phyloP scores from a whole-genome alignment of 2,329 filamentous ascomycete species.

The Juglanconis sp. region DNA sequence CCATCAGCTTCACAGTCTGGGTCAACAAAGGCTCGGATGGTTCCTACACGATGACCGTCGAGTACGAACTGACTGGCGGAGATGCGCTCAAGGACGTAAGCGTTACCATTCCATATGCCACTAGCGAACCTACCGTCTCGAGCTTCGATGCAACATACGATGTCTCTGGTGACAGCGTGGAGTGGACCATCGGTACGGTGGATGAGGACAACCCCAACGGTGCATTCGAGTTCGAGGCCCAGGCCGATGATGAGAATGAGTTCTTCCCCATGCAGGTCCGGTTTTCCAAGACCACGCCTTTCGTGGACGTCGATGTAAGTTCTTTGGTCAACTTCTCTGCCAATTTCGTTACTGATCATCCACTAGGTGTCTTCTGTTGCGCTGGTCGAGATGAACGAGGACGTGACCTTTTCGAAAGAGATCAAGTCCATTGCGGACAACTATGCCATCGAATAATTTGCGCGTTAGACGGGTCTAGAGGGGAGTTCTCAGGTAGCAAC shows the following conservation, averaged over 20 bases:
- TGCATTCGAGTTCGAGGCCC: conserved; percentile 92
- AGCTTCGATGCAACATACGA: conserved; percentile 95
- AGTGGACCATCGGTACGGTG: conserved; percentile 89
- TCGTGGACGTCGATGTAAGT: conserved; percentile 89
- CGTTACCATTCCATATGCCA: conserved; percentile 82
- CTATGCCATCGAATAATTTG: conserved; percentile 68
- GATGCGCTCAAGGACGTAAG: conserved; percentile 79
- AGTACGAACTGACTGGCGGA: conserved; percentile 86
- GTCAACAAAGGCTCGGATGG: conserved; percentile 80
- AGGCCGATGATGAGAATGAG: conserved; percentile 82
- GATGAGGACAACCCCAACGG: conserved; percentile 79
- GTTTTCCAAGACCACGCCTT: conserved; percentile 83
- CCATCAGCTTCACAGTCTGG: conserved; percentile 97
- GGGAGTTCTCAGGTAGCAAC: conserved; percentile 6
- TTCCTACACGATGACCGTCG: conserved; percentile 86
- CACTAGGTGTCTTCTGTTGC: conserved; percentile 62
- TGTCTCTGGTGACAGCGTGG: conserved; percentile 85
- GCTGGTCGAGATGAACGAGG: conserved; percentile 71
- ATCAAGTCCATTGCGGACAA: conserved; percentile 73
- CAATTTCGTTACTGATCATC: conserved; percentile 1
- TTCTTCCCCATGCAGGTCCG: conserved; percentile 97
- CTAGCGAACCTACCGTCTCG: conserved; percentile 80
- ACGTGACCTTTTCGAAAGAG: conserved; percentile 80
- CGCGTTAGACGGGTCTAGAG: conserved; percentile 9
- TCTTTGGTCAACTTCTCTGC: background rate